These are phyloP conservation scores for Neurospora sp. DNA, from an alignment of 495 filamentous ascomycete genomes.

Conservation along the genomic window DNA sequence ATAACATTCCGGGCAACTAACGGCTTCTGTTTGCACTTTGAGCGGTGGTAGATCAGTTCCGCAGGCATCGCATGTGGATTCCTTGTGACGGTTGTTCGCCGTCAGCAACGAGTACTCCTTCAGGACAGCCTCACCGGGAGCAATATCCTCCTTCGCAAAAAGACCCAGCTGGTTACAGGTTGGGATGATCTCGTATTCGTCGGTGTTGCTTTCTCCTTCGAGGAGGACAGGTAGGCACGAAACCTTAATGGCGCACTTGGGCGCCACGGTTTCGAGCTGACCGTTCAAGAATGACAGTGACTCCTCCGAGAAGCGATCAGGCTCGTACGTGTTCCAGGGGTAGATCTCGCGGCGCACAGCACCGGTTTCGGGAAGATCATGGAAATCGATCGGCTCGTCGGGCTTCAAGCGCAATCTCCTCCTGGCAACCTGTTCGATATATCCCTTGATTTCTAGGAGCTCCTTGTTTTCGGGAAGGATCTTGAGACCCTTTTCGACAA, in stretches of 20 bases:
- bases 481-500: slow-evolving; percentile 45
- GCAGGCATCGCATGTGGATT: slow-evolving; percentile 77
- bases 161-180: slow-evolving; percentile 71
- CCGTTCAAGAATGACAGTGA: slow-evolving; percentile 59
- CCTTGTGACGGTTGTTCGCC: slow-evolving; percentile 71
- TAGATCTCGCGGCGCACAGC: slow-evolving; percentile 79
- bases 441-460: slow-evolving; percentile 33
- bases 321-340: slow-evolving; percentile 87
- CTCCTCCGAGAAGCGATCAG: slow-evolving; percentile 64
- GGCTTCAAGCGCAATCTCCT: slow-evolving; percentile 31
- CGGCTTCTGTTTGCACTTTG: slow-evolving; percentile 30
- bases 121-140: slow-evolving; percentile 65
- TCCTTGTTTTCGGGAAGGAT: slow-evolving; percentile 35
- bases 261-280: slow-evolving; percentile 52
- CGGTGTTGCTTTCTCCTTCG: slow-evolving; percentile 31
- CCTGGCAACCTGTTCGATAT: slow-evolving; percentile 38
- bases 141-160: slow-evolving; percentile 76
- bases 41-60: slow-evolving; percentile 63
- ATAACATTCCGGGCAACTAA: slow-evolving; percentile 63
- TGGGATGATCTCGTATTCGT: slow-evolving; percentile 36
- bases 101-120: slow-evolving; percentile 71
- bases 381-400: slow-evolving; percentile 35
- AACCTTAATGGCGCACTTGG: slow-evolving; percentile 60
- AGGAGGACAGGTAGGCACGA: slow-evolving; percentile 62
- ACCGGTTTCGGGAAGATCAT: slow-evolving; percentile 58